Conservation (phyloP, 108 stramenopile species). For the Craspedostauros australis region DNA sequence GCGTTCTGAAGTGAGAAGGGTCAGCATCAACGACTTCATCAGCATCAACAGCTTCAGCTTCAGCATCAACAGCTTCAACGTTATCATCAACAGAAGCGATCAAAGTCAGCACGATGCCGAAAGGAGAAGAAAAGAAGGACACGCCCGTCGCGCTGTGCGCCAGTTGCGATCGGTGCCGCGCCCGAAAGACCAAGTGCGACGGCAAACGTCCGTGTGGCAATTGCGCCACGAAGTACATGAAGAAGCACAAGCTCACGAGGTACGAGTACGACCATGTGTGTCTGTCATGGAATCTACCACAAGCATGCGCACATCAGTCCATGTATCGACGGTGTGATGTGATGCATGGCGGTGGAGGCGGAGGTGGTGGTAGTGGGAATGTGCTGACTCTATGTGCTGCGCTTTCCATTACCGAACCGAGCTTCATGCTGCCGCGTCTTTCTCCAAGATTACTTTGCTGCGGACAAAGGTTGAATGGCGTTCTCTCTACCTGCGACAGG, state of each 20-base stretch:
- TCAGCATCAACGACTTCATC: too few species aligned
- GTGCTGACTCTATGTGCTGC: too few species aligned
- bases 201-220: constrained; percentile 69
- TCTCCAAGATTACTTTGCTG: too few species aligned
- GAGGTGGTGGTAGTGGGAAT: not conserved
- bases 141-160: constrained; percentile 40
- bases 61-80: too few species aligned
- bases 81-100: too few species aligned
- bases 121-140: constrained; percentile 3
- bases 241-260: constrained; percentile 64
- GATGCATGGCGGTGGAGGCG: not conserved
- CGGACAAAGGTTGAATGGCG: too few species aligned
- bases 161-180: constrained; percentile 77
- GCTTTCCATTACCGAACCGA: too few species aligned
- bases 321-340: not conserved
- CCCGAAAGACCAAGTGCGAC: constrained; percentile 80
- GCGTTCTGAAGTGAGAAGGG: too few species aligned
- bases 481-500: too few species aligned
- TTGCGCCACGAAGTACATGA: constrained; percentile 72
- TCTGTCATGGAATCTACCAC: not conserved
- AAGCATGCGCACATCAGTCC: not conserved
- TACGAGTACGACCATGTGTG: constrained; percentile 23
- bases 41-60: too few species aligned
- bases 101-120: too few species aligned
- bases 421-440: too few species aligned